Evolutionary conservation across 768 basidiomycete species (phyloP).

Genomic region (Paxillus ammoniavirescens): DNA sequence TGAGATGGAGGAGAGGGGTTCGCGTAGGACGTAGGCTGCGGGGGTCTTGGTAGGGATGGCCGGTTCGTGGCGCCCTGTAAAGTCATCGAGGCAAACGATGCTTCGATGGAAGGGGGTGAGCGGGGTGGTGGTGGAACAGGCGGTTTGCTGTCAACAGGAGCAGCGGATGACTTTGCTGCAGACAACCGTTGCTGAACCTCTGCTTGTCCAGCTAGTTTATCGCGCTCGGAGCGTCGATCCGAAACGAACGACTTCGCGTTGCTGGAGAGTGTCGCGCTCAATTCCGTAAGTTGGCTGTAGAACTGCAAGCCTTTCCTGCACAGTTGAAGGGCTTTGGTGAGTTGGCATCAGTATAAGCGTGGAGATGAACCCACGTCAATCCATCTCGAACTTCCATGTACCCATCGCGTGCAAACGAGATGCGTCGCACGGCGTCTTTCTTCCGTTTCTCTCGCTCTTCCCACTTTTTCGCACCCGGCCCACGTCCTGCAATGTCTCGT

Average conservation of each 20-base stretch:
- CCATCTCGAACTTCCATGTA: slow-evolving; percentile 89
- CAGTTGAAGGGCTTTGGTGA: not conserved
- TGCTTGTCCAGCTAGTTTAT: slow-evolving; percentile 61
- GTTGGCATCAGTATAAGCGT: slow-evolving; percentile 3
- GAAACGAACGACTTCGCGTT: slow-evolving; percentile 63
- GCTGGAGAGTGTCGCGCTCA: slow-evolving; percentile 55
- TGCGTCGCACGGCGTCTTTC: slow-evolving; percentile 69
- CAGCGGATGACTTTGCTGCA: slow-evolving; percentile 34
- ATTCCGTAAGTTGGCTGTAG: slow-evolving; percentile 74
- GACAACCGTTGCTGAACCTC: slow-evolving; percentile 71
- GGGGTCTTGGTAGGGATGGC: slow-evolving; percentile 29
- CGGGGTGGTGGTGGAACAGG: slow-evolving; percentile 45
- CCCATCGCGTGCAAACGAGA: slow-evolving; percentile 74
- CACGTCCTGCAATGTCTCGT: slow-evolving; percentile 71
- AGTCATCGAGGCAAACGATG: slow-evolving; percentile 58
- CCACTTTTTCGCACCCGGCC: slow-evolving; percentile 74
- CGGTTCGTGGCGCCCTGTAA: slow-evolving; percentile 34
- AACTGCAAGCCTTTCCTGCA: slow-evolving; percentile 85
- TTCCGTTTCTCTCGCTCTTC: slow-evolving; percentile 80
- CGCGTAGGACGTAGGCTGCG: slow-evolving; percentile 27
- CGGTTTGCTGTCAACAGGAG: slow-evolving; percentile 47
- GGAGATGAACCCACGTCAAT: slow-evolving; percentile 56
- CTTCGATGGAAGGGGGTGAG: slow-evolving; percentile 41
- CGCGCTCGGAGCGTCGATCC: slow-evolving; percentile 66
- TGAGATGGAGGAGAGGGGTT: slow-evolving; percentile 11